These are phyloP conservation scores for Boletellus ananas DNA, from an alignment of 768 basidiomycete species.

Conservation along the genomic window DNA sequence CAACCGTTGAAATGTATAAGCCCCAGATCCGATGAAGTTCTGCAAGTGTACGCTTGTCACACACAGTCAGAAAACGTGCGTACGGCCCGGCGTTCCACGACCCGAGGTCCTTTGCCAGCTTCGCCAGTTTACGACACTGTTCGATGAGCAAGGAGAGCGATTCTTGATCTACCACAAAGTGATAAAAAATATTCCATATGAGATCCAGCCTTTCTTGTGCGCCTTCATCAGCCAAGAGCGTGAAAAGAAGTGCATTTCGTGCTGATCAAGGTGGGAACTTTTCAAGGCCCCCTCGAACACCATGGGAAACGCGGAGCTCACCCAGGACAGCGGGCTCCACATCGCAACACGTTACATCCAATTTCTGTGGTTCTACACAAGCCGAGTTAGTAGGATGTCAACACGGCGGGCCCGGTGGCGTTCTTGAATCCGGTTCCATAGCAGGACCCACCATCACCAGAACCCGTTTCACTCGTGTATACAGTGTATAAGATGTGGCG, in stretches of 20 bases:
- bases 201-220: constrained; percentile 13
- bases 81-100: constrained; percentile 29
- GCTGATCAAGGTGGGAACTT: constrained; percentile 7
- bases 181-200: constrained; percentile 33
- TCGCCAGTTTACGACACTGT: constrained; percentile 26
- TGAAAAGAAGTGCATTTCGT: constrained; percentile 28
- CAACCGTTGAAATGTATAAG: constrained; percentile 11
- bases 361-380: constrained; percentile 19
- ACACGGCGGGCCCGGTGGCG: too few species aligned
- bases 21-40: constrained; percentile 23
- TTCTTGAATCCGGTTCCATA: too few species aligned
- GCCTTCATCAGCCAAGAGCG: constrained; percentile 24
- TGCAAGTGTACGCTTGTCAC: constrained; percentile 22
- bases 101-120: constrained; percentile 13
- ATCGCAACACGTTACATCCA: constrained; percentile 31
- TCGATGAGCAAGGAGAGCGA: constrained; percentile 23
- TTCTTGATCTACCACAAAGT: constrained; percentile 22
- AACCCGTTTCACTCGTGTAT: constrained; percentile 15
- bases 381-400: neutral
- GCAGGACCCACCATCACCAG: constrained; percentile 7
- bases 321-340: constrained; percentile 29
- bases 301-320: neutral
- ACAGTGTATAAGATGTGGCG: constrained; percentile 52
- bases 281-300: neutral
- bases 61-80: constrained; percentile 21